phyloP scores from a whole-genome alignment of 768 basidiomycete species.

The Lactarius quietus region DNA sequence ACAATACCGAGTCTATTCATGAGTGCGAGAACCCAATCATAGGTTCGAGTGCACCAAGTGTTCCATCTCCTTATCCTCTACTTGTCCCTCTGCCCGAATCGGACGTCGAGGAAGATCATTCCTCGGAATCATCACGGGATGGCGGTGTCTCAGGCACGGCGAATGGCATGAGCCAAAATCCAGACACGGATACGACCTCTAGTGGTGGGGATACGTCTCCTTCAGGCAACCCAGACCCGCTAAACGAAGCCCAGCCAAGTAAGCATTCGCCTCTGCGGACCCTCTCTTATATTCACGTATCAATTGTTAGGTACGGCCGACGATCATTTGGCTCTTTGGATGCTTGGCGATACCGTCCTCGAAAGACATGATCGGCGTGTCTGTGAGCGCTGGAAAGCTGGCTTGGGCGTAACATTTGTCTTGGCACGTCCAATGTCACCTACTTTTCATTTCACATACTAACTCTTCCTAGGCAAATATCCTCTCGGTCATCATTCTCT shows the following conservation, averaged over 20 bases:
- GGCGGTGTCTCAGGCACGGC: too few species aligned
- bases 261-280: not conserved
- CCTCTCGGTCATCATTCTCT: conserved; percentile 16
- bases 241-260: not conserved
- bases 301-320: not conserved
- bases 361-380: conserved; percentile 14
- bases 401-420: conserved; percentile 15
- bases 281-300: not conserved
- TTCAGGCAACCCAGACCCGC: not conserved
- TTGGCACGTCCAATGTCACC: conserved; percentile 1
- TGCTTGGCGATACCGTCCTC: conserved; percentile 9
- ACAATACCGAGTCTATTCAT: too few species aligned
- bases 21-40: too few species aligned
- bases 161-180: not conserved
- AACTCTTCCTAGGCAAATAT: conserved; percentile 8
- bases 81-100: too few species aligned
- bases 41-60: too few species aligned
- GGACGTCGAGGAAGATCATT: too few species aligned
- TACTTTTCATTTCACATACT: not conserved
- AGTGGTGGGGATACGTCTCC: not conserved
- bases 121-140: too few species aligned
- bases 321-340: conserved; percentile 11
- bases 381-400: conserved; percentile 17
- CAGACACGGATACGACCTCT: not conserved
- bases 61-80: too few species aligned